Evolutionary conservation across 2,329 filamentous ascomycete genomes (phyloP), one percentile per base, ranked within the genome.

Genomic region (Leptodontidium sp.): DNA sequence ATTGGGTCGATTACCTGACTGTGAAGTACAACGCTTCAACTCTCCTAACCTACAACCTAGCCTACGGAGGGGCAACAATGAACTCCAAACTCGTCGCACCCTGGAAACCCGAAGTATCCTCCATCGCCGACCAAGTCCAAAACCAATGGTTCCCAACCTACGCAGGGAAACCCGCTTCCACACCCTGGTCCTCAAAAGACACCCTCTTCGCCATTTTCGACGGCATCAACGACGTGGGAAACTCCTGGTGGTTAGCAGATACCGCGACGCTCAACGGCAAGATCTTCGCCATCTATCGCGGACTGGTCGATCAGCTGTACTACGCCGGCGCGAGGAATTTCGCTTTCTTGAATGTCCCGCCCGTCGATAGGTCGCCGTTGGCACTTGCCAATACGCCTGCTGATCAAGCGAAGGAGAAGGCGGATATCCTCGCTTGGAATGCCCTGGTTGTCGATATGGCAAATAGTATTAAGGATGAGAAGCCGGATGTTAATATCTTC

Each of bases 271-370:
- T 86, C 4, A 79, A 83, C 59, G 72, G 72, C 2, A 72, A 77
- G n/a, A 81, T 84, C 2, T 81, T 85, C n/a, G 78, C 75, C 1
- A 79, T 81, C 24, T 85, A 85, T 65, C 80, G 80, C 14, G 73
- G 72, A 5, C 75, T 84, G 1, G 74, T 84, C 0, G 78, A 82
- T 65, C 67, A 81, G 24, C 78, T 91, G 7, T 88, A 88, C 70
- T 75, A 79, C 2, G 79, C 81, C 2, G 88, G 88, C 0, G 83
- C 83, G 1, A 80, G 88, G 5, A 88, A 88, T 66, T 90, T 90
- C 69, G 80, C 85, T 1, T 82, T 90, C 64, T 70, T 91, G 38
- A 88, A 84, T 64, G 87, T 90, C 0, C 88, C 89, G 1, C 86
- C 85, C 1, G 78, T 90, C 2, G 82, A 90, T 66, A 81, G 85